A percentile compares a stretch with the other conserved stretches of the same genome.
phyloP scores from a whole-genome alignment of 495 filamentous ascomycete species.

The Talaromyces proteolyticus region DNA sequence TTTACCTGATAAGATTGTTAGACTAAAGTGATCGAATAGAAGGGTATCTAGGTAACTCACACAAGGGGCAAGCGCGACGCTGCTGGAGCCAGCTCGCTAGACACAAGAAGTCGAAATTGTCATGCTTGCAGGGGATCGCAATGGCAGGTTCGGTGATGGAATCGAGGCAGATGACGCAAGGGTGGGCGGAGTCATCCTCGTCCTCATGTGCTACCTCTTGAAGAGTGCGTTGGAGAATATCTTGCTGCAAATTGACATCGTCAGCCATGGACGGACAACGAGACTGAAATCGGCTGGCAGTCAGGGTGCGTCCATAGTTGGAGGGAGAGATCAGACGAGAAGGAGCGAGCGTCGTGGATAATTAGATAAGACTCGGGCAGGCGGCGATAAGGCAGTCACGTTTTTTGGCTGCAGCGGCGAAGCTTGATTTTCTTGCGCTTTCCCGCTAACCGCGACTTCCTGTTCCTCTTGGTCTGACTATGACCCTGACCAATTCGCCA shows the following conservation, averaged over 20 bases:
- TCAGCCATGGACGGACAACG: slow-evolving; percentile 22
- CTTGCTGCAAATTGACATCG: slow-evolving; percentile 34
- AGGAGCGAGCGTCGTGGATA: too few relatives aligned
- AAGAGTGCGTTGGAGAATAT: slow-evolving; percentile 39
- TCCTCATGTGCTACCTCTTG: slow-evolving; percentile 32
- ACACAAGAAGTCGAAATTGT: slow-evolving; percentile 79
- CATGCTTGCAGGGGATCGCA: slow-evolving; percentile 70
- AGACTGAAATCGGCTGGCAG: too few relatives aligned
- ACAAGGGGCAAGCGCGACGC: slow-evolving; percentile 69
- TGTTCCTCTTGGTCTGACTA: neutral
- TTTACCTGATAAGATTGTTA: slow-evolving; percentile 41
- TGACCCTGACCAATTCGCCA: neutral
- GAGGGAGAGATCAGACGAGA: too few relatives aligned
- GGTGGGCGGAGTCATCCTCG: slow-evolving; percentile 23
- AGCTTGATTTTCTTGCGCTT: neutral
- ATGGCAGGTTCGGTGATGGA: slow-evolving; percentile 63
- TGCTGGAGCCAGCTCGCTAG: slow-evolving; percentile 78
- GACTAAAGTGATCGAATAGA: slow-evolving; percentile 4
- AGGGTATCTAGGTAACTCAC: slow-evolving; percentile 28
- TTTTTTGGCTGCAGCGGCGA: neutral
- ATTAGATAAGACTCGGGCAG: too few relatives aligned
- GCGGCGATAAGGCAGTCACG: neutral
- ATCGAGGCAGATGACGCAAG: slow-evolving; percentile 66
- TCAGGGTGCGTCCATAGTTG: too few relatives aligned
- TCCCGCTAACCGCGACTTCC: neutral